These are phyloP conservation scores for Trichoderma sp. DNA, from an alignment of 2,329 filamentous ascomycete genomes.

Conservation along the genomic window DNA sequence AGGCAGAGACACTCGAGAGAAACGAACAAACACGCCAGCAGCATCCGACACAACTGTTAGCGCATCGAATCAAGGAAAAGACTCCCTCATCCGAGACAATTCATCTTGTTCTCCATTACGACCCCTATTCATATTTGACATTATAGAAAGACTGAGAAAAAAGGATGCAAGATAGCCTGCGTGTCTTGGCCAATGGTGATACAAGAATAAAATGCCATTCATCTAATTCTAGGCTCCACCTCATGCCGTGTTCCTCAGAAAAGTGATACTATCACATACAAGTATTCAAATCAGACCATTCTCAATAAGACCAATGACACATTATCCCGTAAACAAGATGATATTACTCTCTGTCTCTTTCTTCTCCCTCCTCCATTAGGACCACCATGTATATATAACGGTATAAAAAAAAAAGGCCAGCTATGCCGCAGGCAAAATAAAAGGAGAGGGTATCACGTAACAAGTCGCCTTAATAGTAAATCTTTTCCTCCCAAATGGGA, in stretches of 20 bases:
- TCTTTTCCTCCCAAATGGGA: constrained; percentile 49
- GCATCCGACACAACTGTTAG: not conserved
- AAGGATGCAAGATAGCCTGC: not conserved
- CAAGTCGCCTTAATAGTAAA: constrained; percentile 43
- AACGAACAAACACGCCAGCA: not conserved
- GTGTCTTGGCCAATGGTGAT: not conserved
- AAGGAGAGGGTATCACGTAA: constrained; percentile 27
- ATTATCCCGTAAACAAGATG: not conserved
- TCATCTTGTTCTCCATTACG: not conserved
- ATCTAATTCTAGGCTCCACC: not conserved
- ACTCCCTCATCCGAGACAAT: constrained; percentile 1
- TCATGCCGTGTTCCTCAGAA: not conserved
- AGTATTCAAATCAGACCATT: not conserved
- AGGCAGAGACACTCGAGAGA: not conserved
- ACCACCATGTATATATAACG: not conserved
- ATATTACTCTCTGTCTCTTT: not conserved
- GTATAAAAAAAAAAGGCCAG: not conserved
- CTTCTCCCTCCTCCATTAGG: not conserved
- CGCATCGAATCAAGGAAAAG: not conserved
- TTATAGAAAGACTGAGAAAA: not conserved
- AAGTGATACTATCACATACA: not conserved
- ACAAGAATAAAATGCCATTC: not conserved
- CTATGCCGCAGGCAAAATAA: not conserved
- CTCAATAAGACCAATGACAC: not conserved
- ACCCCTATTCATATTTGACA: not conserved